These are phyloP conservation scores for Pythium pectinolyticum DNA, from an alignment of 352 stramenopile species.

Conservation along the genomic window DNA sequence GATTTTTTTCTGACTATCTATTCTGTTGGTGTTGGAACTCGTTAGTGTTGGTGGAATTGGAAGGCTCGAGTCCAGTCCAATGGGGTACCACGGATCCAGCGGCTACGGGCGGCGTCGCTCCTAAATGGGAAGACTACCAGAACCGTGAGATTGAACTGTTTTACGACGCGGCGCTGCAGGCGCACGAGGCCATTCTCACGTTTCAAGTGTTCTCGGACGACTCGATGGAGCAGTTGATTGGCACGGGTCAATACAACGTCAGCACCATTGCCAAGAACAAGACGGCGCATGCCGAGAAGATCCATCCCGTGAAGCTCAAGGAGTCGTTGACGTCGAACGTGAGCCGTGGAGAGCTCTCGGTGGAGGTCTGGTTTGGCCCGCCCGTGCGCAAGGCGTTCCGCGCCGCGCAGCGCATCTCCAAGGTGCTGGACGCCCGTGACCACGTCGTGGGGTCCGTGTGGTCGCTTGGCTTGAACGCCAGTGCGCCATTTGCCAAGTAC, in stretches of 20 bases:
- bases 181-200: constrained; percentile 51
- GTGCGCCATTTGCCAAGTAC: constrained; percentile 43
- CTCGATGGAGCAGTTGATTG: constrained; percentile 69
- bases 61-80: constrained; percentile 59
- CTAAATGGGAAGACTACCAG: constrained; percentile 62
- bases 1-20: neutral
- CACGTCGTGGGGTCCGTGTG: constrained; percentile 56
- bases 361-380: constrained; percentile 76
- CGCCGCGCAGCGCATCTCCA: constrained; percentile 62
- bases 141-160: constrained; percentile 86
- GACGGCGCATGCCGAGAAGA: constrained; percentile 33
- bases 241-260: constrained; percentile 63
- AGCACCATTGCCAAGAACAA: constrained; percentile 43
- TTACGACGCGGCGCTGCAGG: constrained; percentile 56
- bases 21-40: constrained; percentile 10
- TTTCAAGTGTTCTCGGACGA: constrained; percentile 78
- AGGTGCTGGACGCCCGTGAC: constrained; percentile 76
- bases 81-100: constrained; percentile 67
- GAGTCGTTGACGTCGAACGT: constrained; percentile 36
- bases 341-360: constrained; percentile 57
- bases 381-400: constrained; percentile 79
- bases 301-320: constrained; percentile 48
- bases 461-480: constrained; percentile 35
- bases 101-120: constrained; percentile 55
- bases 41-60: constrained; percentile 67